Evolutionary conservation across 169 alveolate genomes (phyloP).

Genomic region (Sarcocystis neurona): DNA sequence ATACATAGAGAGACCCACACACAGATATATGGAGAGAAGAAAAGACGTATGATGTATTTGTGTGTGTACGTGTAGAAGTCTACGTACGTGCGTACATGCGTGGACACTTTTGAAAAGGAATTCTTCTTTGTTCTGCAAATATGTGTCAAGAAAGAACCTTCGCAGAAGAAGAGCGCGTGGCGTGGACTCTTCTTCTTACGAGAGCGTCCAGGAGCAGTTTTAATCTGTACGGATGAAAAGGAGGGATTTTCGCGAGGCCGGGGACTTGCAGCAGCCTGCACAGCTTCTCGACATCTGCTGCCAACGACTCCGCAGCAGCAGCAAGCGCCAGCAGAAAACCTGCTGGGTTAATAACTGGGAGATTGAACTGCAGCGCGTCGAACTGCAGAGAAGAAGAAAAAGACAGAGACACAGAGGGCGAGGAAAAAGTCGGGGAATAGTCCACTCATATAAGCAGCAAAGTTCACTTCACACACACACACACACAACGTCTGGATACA

Average conservation of each 20-base stretch:
- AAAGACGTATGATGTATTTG: not conserved
- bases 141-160: not conserved
- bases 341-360: constrained; percentile 55
- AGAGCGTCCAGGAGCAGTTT: constrained; percentile 38
- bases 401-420: not conserved
- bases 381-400: not conserved
- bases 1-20: not conserved
- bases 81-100: not conserved
- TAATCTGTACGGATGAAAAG: constrained; percentile 20
- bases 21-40: not conserved
- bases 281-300: constrained; percentile 34
- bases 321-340: constrained; percentile 55
- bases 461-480: too few species aligned
- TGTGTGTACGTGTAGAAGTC: too few species aligned
- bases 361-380: constrained; percentile 43
- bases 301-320: constrained; percentile 20
- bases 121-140: not conserved
- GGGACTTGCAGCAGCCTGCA: not conserved
- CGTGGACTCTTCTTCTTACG: not conserved
- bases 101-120: not conserved
- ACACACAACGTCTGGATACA: too few species aligned
- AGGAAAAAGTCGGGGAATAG: too few species aligned
- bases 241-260: not conserved
- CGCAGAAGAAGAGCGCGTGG: constrained; percentile 11
- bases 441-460: too few species aligned